Base-by-base conservation (phyloP, 1,284 basidiomycete genomes). In the Anthracocystis setariae region DNA sequence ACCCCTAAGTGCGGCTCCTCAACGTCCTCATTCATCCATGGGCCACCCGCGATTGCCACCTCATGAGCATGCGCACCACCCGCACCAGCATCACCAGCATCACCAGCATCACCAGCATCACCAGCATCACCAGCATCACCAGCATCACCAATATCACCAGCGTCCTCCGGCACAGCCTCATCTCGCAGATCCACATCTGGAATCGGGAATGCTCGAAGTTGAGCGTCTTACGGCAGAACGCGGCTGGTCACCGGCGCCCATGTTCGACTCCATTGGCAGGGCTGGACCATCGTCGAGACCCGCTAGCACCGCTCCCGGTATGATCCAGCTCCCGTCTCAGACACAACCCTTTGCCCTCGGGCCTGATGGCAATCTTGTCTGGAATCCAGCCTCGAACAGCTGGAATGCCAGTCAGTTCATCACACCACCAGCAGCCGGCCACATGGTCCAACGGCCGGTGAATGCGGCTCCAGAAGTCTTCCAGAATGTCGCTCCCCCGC, bases 191-290 rank as follows among this genome's bases (percentile, higher is more conserved):
- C 51, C 56, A 2, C 61, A 63, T n/a, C 63, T 54, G 50, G 62
- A 65, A 18, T 44, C 54, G 7, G 55, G 62, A 20, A 62, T 75
- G 66, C 50, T 65, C 27, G 49, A 65, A 35, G 48, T 77, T 1
- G 58, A 75, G 44, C 68, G 64, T 13, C 62, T 71, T 27, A 64
- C 69, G 5, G 65, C 73, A 8, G 70, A 77, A 29, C 53, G 77
- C 47, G 77, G 76, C 18, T 79, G 77, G 77, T 79, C 77, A 27
- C 77, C 77, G 3, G 77, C 76, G 1, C 76, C 77, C 2, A 17
- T 62, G 45, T 33, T 40, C 20, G 50, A 46, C 25, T 20, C 61
- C 8, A 18, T 29, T 20, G 46, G 44, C 3, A 51, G 37, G 13
- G 46, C 45, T 29, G 57, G 50, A 8, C 53, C 64, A 1, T 42